Conservation (phyloP, 2,329 filamentous ascomycete species). For the Ophiostoma australiae region DNA sequence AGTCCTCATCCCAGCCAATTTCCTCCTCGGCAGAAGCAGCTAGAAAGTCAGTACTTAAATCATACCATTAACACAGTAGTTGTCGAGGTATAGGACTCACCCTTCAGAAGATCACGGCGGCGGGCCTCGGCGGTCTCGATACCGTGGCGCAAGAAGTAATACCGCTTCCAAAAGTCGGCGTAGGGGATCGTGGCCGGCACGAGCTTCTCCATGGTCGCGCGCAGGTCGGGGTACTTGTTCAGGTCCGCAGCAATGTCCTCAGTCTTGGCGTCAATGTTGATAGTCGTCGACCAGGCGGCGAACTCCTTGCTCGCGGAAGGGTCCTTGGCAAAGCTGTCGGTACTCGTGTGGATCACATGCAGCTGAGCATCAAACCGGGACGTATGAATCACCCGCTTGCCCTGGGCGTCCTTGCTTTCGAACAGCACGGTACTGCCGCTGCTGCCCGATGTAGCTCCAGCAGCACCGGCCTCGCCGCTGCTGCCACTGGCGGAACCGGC, state of each 20-base stretch:
- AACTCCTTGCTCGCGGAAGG: constrained; percentile 67
- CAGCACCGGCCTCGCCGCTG: constrained; percentile 34
- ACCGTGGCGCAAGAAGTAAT: constrained; percentile 90
- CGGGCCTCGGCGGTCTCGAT: constrained; percentile 90
- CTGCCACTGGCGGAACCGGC: constrained; percentile 28
- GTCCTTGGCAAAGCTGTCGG: constrained; percentile 78
- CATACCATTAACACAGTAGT: not conserved
- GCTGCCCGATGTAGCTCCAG: constrained; percentile 13
- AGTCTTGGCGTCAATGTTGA: constrained; percentile 80
- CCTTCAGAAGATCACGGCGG: constrained; percentile 83
- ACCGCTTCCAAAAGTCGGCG: constrained; percentile 83
- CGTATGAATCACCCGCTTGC: constrained; percentile 90
- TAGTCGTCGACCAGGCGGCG: constrained; percentile 64
- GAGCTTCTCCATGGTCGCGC: constrained; percentile 86
- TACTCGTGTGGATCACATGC: constrained; percentile 84
- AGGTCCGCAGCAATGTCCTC: constrained; percentile 75
- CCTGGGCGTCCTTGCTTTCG: constrained; percentile 84
- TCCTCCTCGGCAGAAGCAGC: constrained; percentile 69
- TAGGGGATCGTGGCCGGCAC: constrained; percentile 94
- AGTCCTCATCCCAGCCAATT: constrained; percentile 60
- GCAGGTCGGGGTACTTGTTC: constrained; percentile 78
- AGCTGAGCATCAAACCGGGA: constrained; percentile 93
- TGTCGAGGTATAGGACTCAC: constrained; percentile 46
- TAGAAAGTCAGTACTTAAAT: constrained; percentile 39
- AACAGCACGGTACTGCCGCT: constrained; percentile 64